A percentile compares a stretch with the other conserved stretches of the same genome.
These are phyloP conservation scores for Fusarium sp. DNA, from an alignment of 2,329 filamentous ascomycete species.

Conservation along the genomic window DNA sequence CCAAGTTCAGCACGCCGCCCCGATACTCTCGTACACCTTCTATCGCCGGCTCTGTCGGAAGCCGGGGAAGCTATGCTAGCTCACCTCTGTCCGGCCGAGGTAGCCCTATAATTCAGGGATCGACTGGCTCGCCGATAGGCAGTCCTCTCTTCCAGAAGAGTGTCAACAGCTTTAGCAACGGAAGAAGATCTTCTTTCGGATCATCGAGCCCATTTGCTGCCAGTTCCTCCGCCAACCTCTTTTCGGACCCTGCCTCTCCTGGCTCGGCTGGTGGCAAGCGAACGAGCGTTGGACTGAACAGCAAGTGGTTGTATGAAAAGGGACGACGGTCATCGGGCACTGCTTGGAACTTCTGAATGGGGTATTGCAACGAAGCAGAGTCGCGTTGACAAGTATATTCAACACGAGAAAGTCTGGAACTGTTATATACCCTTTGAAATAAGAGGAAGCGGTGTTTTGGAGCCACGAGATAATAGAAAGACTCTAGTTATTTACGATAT, in stretches of 20 bases:
- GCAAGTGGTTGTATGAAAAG: constrained; percentile 94
- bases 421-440: constrained; percentile 9
- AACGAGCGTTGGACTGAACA: constrained; percentile 83
- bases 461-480: not conserved
- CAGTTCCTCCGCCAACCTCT: constrained; percentile 60
- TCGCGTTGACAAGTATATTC: constrained; percentile 13
- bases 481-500: no score
- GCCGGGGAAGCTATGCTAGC: constrained; percentile 65
- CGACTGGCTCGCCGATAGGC: constrained; percentile 52
- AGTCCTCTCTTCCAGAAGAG: constrained; percentile 76
- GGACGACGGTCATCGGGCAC: constrained; percentile 68
- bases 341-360: constrained; percentile 52
- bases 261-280: constrained; percentile 74
- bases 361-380: constrained; percentile 8
- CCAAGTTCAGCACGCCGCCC: constrained; percentile 82
- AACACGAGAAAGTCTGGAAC: constrained; percentile 14
- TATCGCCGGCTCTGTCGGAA: constrained; percentile 69
- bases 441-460: not conserved
- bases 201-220: constrained; percentile 64
- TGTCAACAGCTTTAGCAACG: constrained; percentile 61
- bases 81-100: constrained; percentile 69
- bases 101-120: constrained; percentile 56
- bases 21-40: constrained; percentile 83
- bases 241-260: constrained; percentile 73
- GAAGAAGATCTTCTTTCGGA: constrained; percentile 71